Base-by-base conservation (phyloP, 768 basidiomycete species). In the Sarcodon aspratus region DNA sequence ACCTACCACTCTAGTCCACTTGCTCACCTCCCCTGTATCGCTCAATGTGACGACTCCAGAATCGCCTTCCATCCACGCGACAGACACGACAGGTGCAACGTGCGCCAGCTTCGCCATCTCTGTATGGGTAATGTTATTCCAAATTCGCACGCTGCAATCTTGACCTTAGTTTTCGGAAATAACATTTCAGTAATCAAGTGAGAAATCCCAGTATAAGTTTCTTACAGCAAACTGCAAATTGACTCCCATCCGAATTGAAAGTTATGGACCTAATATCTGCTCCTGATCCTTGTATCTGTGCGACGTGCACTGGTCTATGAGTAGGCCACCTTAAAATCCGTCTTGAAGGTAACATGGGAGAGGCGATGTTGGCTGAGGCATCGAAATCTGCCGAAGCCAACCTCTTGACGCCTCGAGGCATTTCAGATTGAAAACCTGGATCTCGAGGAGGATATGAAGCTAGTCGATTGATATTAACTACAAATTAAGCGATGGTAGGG, bases 131-230 rank as follows among this genome's bases (percentile, higher is more conserved):
- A 57, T 47, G 52, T 70, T 80, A 53, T 70, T 71, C 79, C 79
- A 82, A 58, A 85, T 74, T 42, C 83, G 79, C 44, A 84, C 65
- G 17, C 79, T 76, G 33, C 66, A 69, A 62, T 85, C 81, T 36
- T 67, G 61, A 56, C 78, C 80, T 81, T 51, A 21, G 40, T 45
- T 27, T 27, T 5, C 35, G 9, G 37, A 32, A 15, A 32, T 15
- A 13, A 36, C 17, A 15, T 27, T 12, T 34, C 17, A 50, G 34
- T 50, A 40, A 8, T 46, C 49, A 32, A 33, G 38, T 17, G 33
- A 21, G 27, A 18, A 27, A 48, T 17, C 9, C 40, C 13, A 6
- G 40, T 15, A 9, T 42, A 15, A 17, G 8, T 38, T 8, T 69
- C 79, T 59, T 54, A 76, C 82, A 83, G 53, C 66, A 69, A 48